Base-by-base conservation (phyloP, 176 grass and related monocot species). In the Elaeis guineensis region DNA sequence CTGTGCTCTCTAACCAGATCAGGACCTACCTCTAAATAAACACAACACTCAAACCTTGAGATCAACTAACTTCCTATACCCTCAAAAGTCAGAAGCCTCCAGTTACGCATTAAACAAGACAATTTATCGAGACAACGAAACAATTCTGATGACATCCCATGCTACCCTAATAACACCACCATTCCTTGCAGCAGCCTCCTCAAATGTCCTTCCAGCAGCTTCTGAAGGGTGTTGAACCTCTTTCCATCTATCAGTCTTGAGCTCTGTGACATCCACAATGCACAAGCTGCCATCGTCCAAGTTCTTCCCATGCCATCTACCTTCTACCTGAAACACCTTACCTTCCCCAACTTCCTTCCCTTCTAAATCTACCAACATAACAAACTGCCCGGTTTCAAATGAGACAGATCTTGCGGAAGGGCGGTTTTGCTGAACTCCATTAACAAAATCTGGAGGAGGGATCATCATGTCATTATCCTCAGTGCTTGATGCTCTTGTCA, bases 221-320 rank as follows among this genome's bases (percentile, higher is more conserved):
- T 95, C 83, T 0, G 86, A 86, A 3, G 86, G 90, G 71, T 95
- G 75, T 4, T 81, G 86, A 19, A 95, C 67, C 66, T 90, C 86
- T 63, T 67, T 83, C 72, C 73, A 85, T n/a, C 75, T 89, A 58
- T 86, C 85, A 16, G 72, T 81, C 75, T 83, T 84, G 49, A 95
- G 79, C 49, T 95, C 77, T 0, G 52, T 90, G 50, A 95, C 53
- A 56, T 95, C 86, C 0, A 95, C 50, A 1, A 83, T 19, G 20
- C 82, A 89, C 16, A 64, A 22, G 3, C 57, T 59, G 15, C 62
- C 65, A 32, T 89, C 79, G 0, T 15, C 8, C 49, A 79, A 62
- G 69, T 52, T 77, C 69, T 75, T 95, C 19, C 73, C 77, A 23
- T 83, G 82, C 17, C 55, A 61, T 51, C 69, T 74, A 29, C 83